Evolutionary conservation across 139 green algal species (phyloP).

Genomic region (Monoraphidium neglectum): DNA sequence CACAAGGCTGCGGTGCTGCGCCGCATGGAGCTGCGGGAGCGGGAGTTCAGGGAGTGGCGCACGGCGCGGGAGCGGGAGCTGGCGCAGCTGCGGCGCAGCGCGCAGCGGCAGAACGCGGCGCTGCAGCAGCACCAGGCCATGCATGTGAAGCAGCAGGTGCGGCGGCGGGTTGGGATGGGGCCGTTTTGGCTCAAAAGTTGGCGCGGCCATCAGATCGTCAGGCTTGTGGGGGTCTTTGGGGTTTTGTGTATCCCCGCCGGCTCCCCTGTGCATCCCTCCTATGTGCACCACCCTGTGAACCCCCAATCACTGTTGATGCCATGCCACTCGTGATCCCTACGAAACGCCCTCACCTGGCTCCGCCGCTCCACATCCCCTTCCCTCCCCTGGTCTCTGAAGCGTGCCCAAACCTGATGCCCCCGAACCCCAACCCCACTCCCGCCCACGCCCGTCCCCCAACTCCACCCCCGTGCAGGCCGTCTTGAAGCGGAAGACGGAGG

Average conservation of each 20-base stretch:
- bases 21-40: slow-evolving; percentile 34
- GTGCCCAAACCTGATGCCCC: too few relatives aligned
- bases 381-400: background rate
- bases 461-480: slow-evolving; percentile 80
- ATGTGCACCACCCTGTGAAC: too few relatives aligned
- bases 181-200: too few relatives aligned
- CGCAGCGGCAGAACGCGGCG: slow-evolving; percentile 37
- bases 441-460: slow-evolving; percentile 14
- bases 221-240: too few relatives aligned
- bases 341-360: too few relatives aligned
- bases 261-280: too few relatives aligned
- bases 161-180: too few relatives aligned
- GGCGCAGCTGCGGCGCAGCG: slow-evolving; percentile 41
- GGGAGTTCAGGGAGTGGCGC: slow-evolving; percentile 39
- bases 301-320: background rate
- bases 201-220: too few relatives aligned
- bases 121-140: slow-evolving; percentile 68
- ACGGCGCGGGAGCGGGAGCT: slow-evolving; percentile 42
- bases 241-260: too few relatives aligned
- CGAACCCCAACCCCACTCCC: too few relatives aligned
- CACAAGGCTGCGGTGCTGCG: slow-evolving; percentile 62
- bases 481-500: slow-evolving; percentile 91
- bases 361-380: too few relatives aligned
- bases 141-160: slow-evolving; percentile 76
- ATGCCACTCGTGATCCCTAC: too few relatives aligned